phyloP scores from a whole-genome alignment of 805 yeast species.

The Sugiyamaella qingdaonensis region DNA sequence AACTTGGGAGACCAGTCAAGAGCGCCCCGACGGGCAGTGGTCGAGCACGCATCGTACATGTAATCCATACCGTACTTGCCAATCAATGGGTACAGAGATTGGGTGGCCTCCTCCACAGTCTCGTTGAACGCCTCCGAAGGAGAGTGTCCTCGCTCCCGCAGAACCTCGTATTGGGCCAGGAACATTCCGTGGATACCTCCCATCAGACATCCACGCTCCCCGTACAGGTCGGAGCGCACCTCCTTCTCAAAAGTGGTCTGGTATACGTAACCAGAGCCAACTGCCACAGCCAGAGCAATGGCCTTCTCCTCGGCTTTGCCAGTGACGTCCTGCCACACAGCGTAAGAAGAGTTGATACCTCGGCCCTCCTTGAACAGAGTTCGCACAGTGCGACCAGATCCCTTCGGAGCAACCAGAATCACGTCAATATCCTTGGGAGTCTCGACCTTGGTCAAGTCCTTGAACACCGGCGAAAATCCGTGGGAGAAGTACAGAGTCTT shows the following conservation, averaged over 20 bases:
- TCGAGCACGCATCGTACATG: constrained; percentile 99
- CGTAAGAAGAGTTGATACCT: constrained; percentile 99
- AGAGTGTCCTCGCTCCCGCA: constrained; percentile 99
- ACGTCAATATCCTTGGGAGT: constrained; percentile 94
- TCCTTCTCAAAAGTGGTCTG: constrained; percentile 99
- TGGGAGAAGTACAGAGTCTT: constrained; percentile 98
- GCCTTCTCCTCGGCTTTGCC: constrained; percentile 99
- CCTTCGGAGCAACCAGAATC: constrained; percentile 99
- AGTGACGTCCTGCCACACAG: constrained; percentile 98
- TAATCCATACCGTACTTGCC: constrained; percentile 99
- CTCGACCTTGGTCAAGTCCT: constrained; percentile 92
- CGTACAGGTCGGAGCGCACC: constrained; percentile 98
- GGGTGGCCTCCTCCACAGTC: constrained; percentile 99
- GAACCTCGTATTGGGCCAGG: constrained; percentile 99
- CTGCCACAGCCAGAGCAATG: constrained; percentile 96
- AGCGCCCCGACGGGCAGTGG: constrained; percentile 99
- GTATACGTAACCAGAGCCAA: constrained; percentile 99
- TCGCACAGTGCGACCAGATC: constrained; percentile 99
- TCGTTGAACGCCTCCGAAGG: constrained; percentile 99
- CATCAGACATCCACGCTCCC: constrained; percentile 99
- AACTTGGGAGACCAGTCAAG: constrained; percentile 99
- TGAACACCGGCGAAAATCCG: constrained; percentile 99
- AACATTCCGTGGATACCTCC: constrained; percentile 99
- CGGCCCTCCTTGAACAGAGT: constrained; percentile 99
- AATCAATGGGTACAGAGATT: constrained; percentile 96